A percentile compares a stretch with the other conserved stretches of the same genome.
Evolutionary conservation across 345 rosid genomes (phyloP).

Genomic region (Eucalyptus leucophloia): DNA sequence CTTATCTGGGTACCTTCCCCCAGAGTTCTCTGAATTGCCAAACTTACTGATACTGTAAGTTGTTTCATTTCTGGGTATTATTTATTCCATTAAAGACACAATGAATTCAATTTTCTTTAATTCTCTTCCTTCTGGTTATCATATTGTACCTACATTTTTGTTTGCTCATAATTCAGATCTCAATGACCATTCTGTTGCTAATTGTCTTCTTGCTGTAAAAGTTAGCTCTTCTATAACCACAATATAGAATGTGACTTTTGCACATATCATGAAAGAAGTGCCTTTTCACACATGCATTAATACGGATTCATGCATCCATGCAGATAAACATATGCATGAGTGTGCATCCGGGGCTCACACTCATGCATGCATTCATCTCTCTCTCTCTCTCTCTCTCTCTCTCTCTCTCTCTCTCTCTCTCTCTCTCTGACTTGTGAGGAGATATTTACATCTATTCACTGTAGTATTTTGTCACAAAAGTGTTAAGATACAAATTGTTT

Average conservation of each 20-base stretch:
- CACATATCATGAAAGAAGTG: not conserved
- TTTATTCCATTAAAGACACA: not conserved
- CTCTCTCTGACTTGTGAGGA: not conserved
- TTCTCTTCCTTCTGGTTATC: not conserved
- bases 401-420: not conserved
- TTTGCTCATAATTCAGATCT: not conserved
- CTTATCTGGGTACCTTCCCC: conserved; percentile 75
- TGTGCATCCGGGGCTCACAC: not conserved
- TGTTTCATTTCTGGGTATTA: not conserved
- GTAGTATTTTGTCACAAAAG: not conserved
- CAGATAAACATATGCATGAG: not conserved
- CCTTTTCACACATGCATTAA: not conserved
- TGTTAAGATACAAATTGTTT: not conserved
- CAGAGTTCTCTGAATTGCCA: conserved; percentile 63
- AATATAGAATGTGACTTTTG: not conserved
- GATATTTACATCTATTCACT: not conserved
- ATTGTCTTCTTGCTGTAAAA: not conserved
- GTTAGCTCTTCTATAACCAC: not conserved
- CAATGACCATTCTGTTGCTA: not conserved
- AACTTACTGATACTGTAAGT: conserved; percentile 70
- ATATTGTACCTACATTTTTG: not conserved
- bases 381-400: not conserved
- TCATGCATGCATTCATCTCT: not conserved
- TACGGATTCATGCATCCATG: not conserved
- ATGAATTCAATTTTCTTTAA: not conserved